phyloP scores from a whole-genome alignment of 2,329 filamentous ascomycete species.

The Paecilomyces niveus region DNA sequence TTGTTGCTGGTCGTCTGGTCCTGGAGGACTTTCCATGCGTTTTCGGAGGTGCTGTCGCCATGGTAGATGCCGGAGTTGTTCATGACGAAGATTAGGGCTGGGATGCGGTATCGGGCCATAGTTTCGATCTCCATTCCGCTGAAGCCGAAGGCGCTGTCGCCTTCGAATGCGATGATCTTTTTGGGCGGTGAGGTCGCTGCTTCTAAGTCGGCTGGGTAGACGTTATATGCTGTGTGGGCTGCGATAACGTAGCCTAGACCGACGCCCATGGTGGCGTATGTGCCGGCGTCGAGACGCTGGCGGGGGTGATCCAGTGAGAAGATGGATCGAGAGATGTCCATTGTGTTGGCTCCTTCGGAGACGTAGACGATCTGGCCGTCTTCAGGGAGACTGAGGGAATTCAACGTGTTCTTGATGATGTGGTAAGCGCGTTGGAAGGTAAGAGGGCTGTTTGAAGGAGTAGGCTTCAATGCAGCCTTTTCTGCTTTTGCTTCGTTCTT shows the following conservation, averaged over 20 bases:
- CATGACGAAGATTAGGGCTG: conserved; percentile 49
- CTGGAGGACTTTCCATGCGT: conserved; percentile 41
- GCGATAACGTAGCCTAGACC: conserved; percentile 52
- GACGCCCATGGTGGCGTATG: conserved; percentile 54
- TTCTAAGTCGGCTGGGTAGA: conserved; percentile 29
- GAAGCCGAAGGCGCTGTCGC: conserved; percentile 51
- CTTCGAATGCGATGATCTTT: conserved; percentile 51
- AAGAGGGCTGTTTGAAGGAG: conserved; percentile 31
- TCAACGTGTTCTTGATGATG: conserved; percentile 45
- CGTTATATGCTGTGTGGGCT: conserved; percentile 50
- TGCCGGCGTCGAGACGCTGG: conserved; percentile 51
- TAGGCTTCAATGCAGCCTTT: conserved; percentile 34
- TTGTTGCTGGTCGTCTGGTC: conserved; percentile 30
- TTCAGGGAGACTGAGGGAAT: conserved; percentile 38
- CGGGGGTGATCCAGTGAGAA: conserved; percentile 50
- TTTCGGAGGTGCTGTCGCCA: conserved; percentile 33
- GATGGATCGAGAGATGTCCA: conserved; percentile 52
- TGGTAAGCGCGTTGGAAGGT: conserved; percentile 47
- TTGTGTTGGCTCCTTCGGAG: conserved; percentile 54
- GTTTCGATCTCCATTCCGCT: conserved; percentile 51
- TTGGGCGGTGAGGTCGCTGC: conserved; percentile 26
- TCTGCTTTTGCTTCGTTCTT: conserved; percentile 44
- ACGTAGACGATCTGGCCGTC: conserved; percentile 48
- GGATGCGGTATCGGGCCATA: conserved; percentile 49
- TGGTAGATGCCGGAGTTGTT: conserved; percentile 50